Evolutionary conservation across 805 yeast species (phyloP).

Genomic region (Metschnikowia arizonensis): DNA sequence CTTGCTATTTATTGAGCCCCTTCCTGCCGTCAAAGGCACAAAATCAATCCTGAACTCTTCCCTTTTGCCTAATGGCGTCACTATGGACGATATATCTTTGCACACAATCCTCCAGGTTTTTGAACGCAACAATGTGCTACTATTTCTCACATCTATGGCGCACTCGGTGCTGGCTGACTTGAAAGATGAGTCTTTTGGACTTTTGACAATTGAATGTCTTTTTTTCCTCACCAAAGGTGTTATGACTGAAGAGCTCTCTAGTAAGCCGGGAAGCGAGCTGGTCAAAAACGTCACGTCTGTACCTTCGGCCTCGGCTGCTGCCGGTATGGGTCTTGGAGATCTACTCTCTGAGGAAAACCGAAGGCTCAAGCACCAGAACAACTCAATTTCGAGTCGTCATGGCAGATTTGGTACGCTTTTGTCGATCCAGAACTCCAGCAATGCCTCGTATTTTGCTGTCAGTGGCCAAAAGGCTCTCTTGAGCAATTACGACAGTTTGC

Average conservation of each 20-base stretch:
- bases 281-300: conserved; percentile 7
- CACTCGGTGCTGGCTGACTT: conserved; percentile 63
- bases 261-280: conserved; percentile 1
- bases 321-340: conserved; percentile 43
- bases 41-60: conserved; percentile 33
- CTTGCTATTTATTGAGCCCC: conserved; percentile 71
- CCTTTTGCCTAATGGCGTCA: conserved; percentile 54
- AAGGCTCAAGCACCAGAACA: conserved; percentile 45
- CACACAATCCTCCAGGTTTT: conserved; percentile 55
- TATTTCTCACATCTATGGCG: conserved; percentile 65
- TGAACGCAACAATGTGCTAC: conserved; percentile 67
- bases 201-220: conserved; percentile 64
- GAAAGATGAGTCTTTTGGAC: conserved; percentile 56
- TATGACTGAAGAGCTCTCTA: conserved; percentile 5
- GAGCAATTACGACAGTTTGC: conserved; percentile 50
- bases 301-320: conserved; percentile 24
- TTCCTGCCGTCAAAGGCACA: conserved; percentile 47
- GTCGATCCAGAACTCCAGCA: conserved; percentile 57
- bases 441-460: conserved; percentile 60
- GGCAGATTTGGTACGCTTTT: conserved; percentile 87
- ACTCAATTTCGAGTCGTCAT: conserved; percentile 66
- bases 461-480: conserved; percentile 64
- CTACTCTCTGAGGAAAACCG: conserved; percentile 59
- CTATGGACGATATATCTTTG: conserved; percentile 63
- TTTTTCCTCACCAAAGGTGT: conserved; percentile 60